These are phyloP conservation scores for Lentinula edodes DNA, from an alignment of 768 basidiomycete genomes.

Conservation along the genomic window DNA sequence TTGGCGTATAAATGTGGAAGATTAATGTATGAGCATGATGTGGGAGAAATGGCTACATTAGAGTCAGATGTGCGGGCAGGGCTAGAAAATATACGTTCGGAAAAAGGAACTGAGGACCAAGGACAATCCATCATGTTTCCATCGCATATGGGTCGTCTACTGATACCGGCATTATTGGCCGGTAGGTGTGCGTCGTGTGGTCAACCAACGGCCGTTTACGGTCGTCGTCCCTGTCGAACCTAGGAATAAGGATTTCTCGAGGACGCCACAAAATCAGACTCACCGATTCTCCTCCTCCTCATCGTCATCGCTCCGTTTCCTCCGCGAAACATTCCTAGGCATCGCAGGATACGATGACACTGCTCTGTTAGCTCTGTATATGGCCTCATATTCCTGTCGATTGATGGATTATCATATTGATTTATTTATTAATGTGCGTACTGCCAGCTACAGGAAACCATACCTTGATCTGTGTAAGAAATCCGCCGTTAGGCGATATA, in stretches of 20 bases:
- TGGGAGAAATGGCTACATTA: background rate
- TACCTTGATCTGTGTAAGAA: constrained; percentile 89
- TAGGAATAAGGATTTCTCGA: constrained; percentile 8
- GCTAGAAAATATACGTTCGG: background rate
- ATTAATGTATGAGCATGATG: background rate
- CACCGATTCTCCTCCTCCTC: constrained; percentile 24
- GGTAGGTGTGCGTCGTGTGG: constrained; percentile 14
- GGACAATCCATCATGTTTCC: constrained; percentile 32
- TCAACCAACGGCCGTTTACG: constrained; percentile 41
- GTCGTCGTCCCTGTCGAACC: constrained; percentile 32
- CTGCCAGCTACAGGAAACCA: constrained; percentile 2
- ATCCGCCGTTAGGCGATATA: constrained; percentile 89
- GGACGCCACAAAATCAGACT: background rate
- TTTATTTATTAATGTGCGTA: background rate
- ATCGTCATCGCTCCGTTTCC: constrained; percentile 77
- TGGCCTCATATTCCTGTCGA: constrained; percentile 84
- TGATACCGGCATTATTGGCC: background rate
- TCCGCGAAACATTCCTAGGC: constrained; percentile 41
- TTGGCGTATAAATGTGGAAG: constrained; percentile 4
- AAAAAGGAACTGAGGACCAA: background rate
- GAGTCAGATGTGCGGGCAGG: background rate
- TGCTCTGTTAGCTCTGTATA: constrained; percentile 75
- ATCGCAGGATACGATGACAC: constrained; percentile 52
- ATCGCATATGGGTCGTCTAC: constrained; percentile 36
- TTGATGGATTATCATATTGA: background rate